phyloP scores from a whole-genome alignment of 257 asterid species.

The Ophiorrhiza pumila region DNA sequence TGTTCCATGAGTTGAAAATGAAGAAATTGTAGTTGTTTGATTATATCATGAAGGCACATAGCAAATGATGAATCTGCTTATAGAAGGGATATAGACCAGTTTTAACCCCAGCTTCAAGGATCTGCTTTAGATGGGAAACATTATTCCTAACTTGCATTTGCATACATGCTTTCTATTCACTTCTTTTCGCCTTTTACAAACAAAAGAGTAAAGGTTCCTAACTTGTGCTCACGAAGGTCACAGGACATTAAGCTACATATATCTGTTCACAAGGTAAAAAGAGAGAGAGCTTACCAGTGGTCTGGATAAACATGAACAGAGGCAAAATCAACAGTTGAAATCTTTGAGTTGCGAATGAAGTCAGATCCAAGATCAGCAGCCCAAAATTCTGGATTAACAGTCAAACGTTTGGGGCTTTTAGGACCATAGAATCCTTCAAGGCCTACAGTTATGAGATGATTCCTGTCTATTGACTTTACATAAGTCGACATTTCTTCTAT shows the following conservation, averaged over 20 bases:
- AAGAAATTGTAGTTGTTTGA: background rate
- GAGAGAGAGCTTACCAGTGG: slow-evolving; percentile 67
- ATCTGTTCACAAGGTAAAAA: background rate
- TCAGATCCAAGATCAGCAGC: slow-evolving; percentile 94
- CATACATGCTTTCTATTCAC: background rate
- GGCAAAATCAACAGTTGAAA: slow-evolving; percentile 84
- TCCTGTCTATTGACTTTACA: slow-evolving; percentile 75
- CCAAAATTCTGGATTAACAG: slow-evolving; percentile 90
- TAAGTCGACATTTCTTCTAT: slow-evolving; percentile 91
- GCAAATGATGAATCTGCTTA: background rate
- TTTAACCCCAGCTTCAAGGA: background rate
- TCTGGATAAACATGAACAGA: slow-evolving; percentile 96
- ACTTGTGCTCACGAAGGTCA: background rate
- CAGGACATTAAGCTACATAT: background rate
- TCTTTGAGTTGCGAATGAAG: slow-evolving; percentile 80
- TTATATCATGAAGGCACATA: background rate
- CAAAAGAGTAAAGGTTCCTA: background rate
- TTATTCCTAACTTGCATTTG: background rate
- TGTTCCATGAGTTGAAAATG: background rate
- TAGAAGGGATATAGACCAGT: background rate
- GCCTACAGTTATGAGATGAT: slow-evolving; percentile 87
- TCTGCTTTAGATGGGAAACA: background rate
- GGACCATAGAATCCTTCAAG: slow-evolving; percentile 99
- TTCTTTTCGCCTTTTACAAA: background rate
- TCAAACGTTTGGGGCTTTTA: slow-evolving; percentile 64